Evolutionary conservation across 495 filamentous ascomycete genomes (phyloP).

Genomic region (Penicillium malachiteum): DNA sequence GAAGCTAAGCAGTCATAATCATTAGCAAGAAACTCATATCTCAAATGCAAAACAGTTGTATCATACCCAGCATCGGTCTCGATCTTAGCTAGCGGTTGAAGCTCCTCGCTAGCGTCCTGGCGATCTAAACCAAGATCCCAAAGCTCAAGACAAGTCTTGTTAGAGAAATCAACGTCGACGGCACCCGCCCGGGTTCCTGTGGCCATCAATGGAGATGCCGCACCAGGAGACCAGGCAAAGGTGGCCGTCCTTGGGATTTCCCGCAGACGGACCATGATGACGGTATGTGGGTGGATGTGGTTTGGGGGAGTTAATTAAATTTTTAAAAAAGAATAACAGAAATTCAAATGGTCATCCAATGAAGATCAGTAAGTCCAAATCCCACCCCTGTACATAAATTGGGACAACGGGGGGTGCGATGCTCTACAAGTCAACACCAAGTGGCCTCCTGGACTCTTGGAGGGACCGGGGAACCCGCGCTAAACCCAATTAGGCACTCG

Average conservation of each 20-base stretch:
- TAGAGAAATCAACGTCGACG: slow-evolving; percentile 95
- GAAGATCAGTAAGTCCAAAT: slow-evolving; percentile 16
- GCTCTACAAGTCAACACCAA: slow-evolving; percentile 37
- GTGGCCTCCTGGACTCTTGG: slow-evolving; percentile 45
- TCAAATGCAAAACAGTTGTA: background rate
- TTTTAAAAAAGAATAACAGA: slow-evolving; percentile 15
- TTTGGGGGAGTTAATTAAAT: slow-evolving; percentile 11
- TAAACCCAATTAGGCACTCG: slow-evolving; percentile 37
- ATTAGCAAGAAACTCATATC: slow-evolving; percentile 8
- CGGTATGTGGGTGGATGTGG: slow-evolving; percentile 23
- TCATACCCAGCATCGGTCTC: slow-evolving; percentile 84
- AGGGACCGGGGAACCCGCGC: slow-evolving; percentile 35
- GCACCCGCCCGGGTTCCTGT: slow-evolving; percentile 96
- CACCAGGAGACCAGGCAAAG: slow-evolving; percentile 90
- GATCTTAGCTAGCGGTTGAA: slow-evolving; percentile 80
- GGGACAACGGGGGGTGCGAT: slow-evolving; percentile 26
- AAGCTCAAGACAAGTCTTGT: slow-evolving; percentile 92
- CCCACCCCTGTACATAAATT: slow-evolving; percentile 28
- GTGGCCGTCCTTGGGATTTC: slow-evolving; percentile 95
- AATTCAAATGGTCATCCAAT: slow-evolving; percentile 16
- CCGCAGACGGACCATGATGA: slow-evolving; percentile 87
- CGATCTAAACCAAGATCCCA: slow-evolving; percentile 88
- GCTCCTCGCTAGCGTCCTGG: slow-evolving; percentile 70
- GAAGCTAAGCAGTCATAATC: slow-evolving; percentile 58
- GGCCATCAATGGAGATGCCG: slow-evolving; percentile 74